A percentile compares a stretch with the other conserved stretches of the same genome.
phyloP scores from a whole-genome alignment of 1,284 basidiomycete genomes.

The Tylopilus sp. region DNA sequence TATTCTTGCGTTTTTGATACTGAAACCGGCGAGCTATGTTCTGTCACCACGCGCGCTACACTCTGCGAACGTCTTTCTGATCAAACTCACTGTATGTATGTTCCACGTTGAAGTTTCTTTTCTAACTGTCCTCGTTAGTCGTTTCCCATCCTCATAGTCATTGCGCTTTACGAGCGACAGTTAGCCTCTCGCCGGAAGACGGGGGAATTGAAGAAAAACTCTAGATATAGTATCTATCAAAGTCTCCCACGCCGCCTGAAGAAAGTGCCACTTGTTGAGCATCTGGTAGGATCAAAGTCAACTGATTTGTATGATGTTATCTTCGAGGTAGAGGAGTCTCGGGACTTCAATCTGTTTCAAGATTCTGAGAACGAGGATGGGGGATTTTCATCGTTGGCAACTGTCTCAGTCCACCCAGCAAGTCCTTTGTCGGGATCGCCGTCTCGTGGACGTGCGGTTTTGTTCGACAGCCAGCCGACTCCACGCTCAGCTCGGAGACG shows the following conservation, averaged over 20 bases:
- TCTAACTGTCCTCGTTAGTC: conserved; percentile 40
- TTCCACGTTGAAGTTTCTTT: not conserved
- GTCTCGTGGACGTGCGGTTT: not conserved
- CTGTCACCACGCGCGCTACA: conserved; percentile 73
- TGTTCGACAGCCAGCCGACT: conserved; percentile 13
- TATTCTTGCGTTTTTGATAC: conserved; percentile 69
- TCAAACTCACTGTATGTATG: conserved; percentile 56
- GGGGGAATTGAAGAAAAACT: conserved; percentile 48
- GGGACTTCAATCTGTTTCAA: conserved; percentile 49
- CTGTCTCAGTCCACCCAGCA: conserved; percentile 12
- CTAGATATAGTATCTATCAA: conserved; percentile 56
- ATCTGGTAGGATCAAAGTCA: conserved; percentile 61
- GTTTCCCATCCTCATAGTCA: conserved; percentile 75
- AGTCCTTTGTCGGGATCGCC: conserved; percentile 13
- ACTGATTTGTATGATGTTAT: conserved; percentile 70
- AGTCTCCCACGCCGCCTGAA: conserved; percentile 67
- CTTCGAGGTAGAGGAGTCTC: conserved; percentile 62
- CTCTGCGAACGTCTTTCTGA: conserved; percentile 76
- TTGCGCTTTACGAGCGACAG: conserved; percentile 79
- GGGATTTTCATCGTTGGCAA: conserved; percentile 7
- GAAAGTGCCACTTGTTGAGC: conserved; percentile 67
- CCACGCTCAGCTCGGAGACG: conserved; percentile 19
- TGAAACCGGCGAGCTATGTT: conserved; percentile 73
- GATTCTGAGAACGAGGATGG: conserved; percentile 42
- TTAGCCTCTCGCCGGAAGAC: conserved; percentile 48